A percentile compares a stretch with the other conserved stretches of the same genome.
Evolutionary conservation across 2,329 filamentous ascomycete genomes (phyloP).

Genomic region (Aspergillus proliferans): DNA sequence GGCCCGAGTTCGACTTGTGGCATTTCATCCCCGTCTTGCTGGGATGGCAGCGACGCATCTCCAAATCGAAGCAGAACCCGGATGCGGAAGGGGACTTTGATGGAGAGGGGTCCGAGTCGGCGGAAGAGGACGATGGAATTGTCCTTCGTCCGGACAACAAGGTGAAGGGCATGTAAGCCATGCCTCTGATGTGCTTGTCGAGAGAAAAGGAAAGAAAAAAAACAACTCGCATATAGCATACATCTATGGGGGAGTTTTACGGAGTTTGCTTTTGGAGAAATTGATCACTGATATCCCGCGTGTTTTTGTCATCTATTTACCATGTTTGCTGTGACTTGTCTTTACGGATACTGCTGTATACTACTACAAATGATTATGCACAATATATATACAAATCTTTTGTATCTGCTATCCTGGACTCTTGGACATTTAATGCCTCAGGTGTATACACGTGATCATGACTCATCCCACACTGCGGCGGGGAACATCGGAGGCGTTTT

Average conservation of each 20-base stretch:
- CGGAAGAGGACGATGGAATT: constrained; percentile 20
- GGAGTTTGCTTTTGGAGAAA: constrained; percentile 3
- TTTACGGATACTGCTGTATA: neutral
- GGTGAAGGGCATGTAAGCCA: constrained; percentile 24
- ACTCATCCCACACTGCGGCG: constrained; percentile 14
- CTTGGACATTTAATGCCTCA: neutral
- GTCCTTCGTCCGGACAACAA: constrained; percentile 17
- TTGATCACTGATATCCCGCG: constrained; percentile 1
- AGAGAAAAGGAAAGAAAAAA: too few species aligned
- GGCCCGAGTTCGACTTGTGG: constrained; percentile 95
- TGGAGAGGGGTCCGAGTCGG: constrained; percentile 38
- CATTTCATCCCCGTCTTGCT: constrained; percentile 86
- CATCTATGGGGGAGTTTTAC: constrained; percentile 11
- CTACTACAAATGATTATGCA: neutral
- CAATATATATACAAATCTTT: neutral
- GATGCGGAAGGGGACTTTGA: constrained; percentile 53
- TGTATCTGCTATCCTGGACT: neutral
- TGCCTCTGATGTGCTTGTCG: constrained; percentile 1
- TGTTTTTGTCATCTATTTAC: neutral
- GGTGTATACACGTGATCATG: constrained; percentile 19
- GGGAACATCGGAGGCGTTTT: constrained; percentile 5
- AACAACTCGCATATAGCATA: constrained; percentile 6
- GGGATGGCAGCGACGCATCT: constrained; percentile 73
- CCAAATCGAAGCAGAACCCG: constrained; percentile 56
- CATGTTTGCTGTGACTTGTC: neutral